Evolutionary conservation across 2,329 filamentous ascomycete genomes (phyloP), one percentile per base, ranked within the genome.

Genomic region (Fusarium nodosum): DNA sequence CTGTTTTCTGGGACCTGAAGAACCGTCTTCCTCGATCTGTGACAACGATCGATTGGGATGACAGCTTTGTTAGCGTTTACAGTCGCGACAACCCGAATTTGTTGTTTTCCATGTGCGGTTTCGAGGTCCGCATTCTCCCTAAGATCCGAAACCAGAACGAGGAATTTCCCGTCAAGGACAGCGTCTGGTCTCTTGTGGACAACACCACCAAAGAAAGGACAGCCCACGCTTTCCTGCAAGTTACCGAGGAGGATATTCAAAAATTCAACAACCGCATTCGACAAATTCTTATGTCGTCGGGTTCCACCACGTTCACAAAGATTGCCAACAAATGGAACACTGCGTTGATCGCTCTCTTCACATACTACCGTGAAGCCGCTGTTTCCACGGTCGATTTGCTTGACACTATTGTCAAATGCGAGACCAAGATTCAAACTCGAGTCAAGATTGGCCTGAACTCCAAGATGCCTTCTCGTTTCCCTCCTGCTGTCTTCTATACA

Each of bases 261-360:
- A 98, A 98, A 81, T 99, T 99, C 86, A 99, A 99, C 82, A 99
- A 99, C 80, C 91, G 97, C 42, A 99, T 99, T 76, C 90, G 96
- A 63, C 96, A 99, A 77, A 99, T 99, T 77, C 86, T 99, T 59
- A 99, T 99, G 96, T 98, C 95, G 13, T 98, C 96, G 61, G 97
- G 96, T n/a, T 97, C 93, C 7, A 99, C 96, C 0, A 99, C 96
- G 0, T 99, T 99, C 82, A 99, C 96, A 46, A 99, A 99, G 87
- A 99, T 99, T 76, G 96, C 97, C 47, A 99, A 99, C 83, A 99
- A 99, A 83, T 99, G 97, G 96, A 99, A 99, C 81, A 99, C 96
- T 0, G 96, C 93, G 2, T 82, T 99, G 72, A 99, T 99, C 75
- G 94, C 96, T 1, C 87, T 99, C 28, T 99, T 99, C 82, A 98